Evolutionary conservation across 495 filamentous ascomycete genomes (phyloP).

Genomic region (Penicillium arizonense): DNA sequence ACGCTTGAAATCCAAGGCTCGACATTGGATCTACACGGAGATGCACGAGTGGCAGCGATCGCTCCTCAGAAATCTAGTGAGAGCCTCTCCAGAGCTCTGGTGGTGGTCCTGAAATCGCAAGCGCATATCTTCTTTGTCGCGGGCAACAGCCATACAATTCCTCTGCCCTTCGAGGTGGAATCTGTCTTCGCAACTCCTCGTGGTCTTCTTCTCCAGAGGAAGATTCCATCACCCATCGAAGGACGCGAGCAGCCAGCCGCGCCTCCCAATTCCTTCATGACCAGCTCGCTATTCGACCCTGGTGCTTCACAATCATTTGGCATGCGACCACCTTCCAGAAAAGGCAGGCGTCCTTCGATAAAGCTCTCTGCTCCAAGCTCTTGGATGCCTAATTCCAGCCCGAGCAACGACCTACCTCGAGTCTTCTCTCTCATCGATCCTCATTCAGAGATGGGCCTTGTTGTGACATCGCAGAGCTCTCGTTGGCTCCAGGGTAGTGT

Average conservation of each 20-base stretch:
- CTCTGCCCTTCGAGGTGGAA: constrained; percentile 93
- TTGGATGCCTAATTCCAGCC: constrained; percentile 25
- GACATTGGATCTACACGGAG: constrained; percentile 23
- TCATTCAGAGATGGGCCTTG: constrained; percentile 78
- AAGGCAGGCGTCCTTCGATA: constrained; percentile 34
- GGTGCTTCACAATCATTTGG: constrained; percentile 45
- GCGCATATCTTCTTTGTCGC: constrained; percentile 91
- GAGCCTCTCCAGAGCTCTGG: constrained; percentile 62
- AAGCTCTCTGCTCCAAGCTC: constrained; percentile 24
- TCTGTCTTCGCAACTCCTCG: constrained; percentile 76
- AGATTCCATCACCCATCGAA: constrained; percentile 39
- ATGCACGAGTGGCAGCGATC: constrained; percentile 16
- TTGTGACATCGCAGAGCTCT: constrained; percentile 57
- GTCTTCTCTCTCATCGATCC: constrained; percentile 87
- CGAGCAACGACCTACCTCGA: constrained; percentile 65
- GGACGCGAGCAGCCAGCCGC: constrained; percentile 31
- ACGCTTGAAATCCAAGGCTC: constrained; percentile 8
- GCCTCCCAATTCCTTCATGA: constrained; percentile 81
- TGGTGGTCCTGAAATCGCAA: constrained; percentile 89
- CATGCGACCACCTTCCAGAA: constrained; percentile 36
- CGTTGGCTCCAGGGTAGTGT: constrained; percentile 32
- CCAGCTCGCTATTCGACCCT: constrained; percentile 51
- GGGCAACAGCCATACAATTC: constrained; percentile 83
- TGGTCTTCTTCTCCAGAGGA: constrained; percentile 84
- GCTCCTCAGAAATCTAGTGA: constrained; percentile 15